phyloP scores from a whole-genome alignment of 2,329 filamentous ascomycete genomes.

The Aspergillus sp. region DNA sequence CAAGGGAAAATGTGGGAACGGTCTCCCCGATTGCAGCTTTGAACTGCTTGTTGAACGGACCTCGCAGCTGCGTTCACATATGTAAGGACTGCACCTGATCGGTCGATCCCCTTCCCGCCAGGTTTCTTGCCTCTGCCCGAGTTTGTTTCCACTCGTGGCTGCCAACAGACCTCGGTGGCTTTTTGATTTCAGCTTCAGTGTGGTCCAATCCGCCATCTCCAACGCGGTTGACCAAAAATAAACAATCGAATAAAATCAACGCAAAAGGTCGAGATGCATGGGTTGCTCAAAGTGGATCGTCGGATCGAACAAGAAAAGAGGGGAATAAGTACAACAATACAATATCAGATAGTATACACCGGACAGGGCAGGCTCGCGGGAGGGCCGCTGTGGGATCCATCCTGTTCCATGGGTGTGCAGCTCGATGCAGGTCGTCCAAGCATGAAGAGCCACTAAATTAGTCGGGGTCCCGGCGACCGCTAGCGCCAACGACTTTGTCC shows the following conservation, averaged over 20 bases:
- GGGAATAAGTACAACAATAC: neutral
- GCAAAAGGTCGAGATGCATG: neutral
- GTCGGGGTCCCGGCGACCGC: neutral
- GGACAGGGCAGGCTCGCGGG: conserved; percentile 1
- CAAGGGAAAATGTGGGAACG: neutral
- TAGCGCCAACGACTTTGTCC: conserved; percentile 3
- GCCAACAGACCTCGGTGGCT: conserved; percentile 11
- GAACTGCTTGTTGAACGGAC: neutral
- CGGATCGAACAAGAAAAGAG: neutral
- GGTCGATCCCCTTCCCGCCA: neutral
- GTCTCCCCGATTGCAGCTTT: neutral
- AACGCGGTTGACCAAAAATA: neutral
- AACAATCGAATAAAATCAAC: neutral
- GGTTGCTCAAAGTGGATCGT: neutral
- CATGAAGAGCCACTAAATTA: conserved; percentile 6
- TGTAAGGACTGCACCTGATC: neutral
- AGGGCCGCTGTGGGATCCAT: conserved; percentile 10
- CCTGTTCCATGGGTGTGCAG: conserved; percentile 3
- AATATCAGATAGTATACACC: neutral
- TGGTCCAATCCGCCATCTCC: neutral
- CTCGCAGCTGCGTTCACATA: neutral
- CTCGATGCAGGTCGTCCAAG: neutral
- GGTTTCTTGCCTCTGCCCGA: neutral
- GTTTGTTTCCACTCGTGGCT: conserved; percentile 8
- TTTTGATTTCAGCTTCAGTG: neutral